Base-by-base conservation (phyloP, 2,329 filamentous ascomycete species). In the Chaetomium globosum region DNA sequence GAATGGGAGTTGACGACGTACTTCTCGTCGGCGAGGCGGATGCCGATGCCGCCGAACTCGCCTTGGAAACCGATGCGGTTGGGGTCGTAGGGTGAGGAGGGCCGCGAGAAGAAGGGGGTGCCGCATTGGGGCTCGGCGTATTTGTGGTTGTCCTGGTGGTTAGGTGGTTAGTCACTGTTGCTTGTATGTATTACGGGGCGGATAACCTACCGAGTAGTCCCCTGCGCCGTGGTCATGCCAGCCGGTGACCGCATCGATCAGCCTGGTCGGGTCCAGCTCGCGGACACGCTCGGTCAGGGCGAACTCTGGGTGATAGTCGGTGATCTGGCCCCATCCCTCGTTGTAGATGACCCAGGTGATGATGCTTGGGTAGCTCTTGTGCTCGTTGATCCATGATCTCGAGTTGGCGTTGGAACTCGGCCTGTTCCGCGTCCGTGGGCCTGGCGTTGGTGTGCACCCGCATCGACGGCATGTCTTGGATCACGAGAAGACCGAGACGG, bases 91-190 rank as follows among this genome's bases (percentile, higher is more conserved):
- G 83, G 87, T 5, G 78, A 80, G 0, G 84, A 85, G 3, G 76
- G 70, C 3, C 78, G 79, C 0, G 87, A 89, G 75, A 88, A 89
- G 72, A 87, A 90, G 0, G 89, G 89, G 0, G 87, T 83, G 7
- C 89, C 89, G 66, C 89, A 91, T 71, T 91, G 88, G 0, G 89
- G 86, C 51, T 85, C 87, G 0, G 88, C 85, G 73, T 91, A 91
- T 73, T 91, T 87, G 69, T 91, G 88, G 69, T 90, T 91, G 65
- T 91, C 88, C 76, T 83, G 6, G 21, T 8, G 5, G 30, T 10
- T 26, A 26, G 26, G 26, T 26, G 23, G 46, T 48, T n/a, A 48
- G n/a, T 23, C 8, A 9, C n/a, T 13, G 52, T 54, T 23, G 9
- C 30, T 21, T 36, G 23, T 5, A 5, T 12, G 13, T 13, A 23